Evolutionary conservation across 1,284 basidiomycete species (phyloP).

Genomic region (Neolentinus lepideus): DNA sequence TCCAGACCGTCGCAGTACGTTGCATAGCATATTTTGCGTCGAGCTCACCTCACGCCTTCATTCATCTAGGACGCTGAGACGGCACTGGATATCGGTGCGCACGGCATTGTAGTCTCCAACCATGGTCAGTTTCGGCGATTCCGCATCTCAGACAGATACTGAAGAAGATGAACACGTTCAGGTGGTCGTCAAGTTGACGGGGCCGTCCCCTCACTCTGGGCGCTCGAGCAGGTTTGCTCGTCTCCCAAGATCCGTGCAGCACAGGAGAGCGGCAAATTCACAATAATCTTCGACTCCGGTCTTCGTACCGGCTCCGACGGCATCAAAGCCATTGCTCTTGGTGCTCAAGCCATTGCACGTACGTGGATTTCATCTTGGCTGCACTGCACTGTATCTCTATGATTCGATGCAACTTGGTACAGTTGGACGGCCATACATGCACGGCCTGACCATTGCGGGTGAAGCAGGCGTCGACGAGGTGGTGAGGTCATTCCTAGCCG

Average conservation of each 20-base stretch:
- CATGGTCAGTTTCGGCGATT: constrained; percentile 36
- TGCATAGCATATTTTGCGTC: background rate
- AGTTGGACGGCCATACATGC: constrained; percentile 42
- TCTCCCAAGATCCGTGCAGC: constrained; percentile 51
- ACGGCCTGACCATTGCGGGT: constrained; percentile 46
- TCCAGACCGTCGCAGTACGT: constrained; percentile 34
- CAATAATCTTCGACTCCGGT: constrained; percentile 75
- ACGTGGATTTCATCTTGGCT: background rate
- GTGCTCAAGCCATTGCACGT: constrained; percentile 57
- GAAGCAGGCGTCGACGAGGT: constrained; percentile 48
- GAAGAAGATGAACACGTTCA: background rate
- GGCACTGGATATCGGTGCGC: constrained; percentile 53
- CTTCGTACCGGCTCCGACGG: constrained; percentile 71
- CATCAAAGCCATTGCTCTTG: constrained; percentile 69
- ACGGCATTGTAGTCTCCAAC: constrained; percentile 78
- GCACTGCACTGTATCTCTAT: background rate
- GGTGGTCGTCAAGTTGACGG: constrained; percentile 78
- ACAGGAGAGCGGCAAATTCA: constrained; percentile 47
- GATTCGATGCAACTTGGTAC: background rate
- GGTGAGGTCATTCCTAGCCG: constrained; percentile 41
- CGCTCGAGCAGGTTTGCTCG: constrained; percentile 54
- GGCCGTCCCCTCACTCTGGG: constrained; percentile 63
- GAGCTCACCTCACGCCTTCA: background rate
- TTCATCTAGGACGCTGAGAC: constrained; percentile 63
- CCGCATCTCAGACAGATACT: background rate